Evolutionary conservation across 2,329 filamentous ascomycete genomes (phyloP).

Genomic region (Colletotrichum limetticola): DNA sequence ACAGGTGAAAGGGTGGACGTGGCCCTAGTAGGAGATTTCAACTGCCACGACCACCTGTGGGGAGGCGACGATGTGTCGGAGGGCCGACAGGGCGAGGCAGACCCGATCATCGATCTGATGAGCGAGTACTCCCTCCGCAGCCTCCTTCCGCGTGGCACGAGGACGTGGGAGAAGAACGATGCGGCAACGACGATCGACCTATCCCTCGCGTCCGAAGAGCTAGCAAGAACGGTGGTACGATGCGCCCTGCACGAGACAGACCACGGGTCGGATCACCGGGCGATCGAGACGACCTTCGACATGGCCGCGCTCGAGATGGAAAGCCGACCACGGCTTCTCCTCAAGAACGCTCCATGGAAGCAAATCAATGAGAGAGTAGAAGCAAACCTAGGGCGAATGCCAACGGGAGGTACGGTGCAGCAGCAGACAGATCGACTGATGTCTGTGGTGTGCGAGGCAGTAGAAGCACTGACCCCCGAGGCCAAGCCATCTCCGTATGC

Average conservation of each 20-base stretch:
- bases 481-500: slow-evolving; percentile 41
- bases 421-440: slow-evolving; percentile 18
- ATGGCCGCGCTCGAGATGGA: slow-evolving; percentile 12
- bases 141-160: too few relatives aligned
- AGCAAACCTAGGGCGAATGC: slow-evolving; percentile 35
- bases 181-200: slow-evolving; percentile 41
- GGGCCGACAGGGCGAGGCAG: too few relatives aligned
- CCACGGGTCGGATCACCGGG: slow-evolving; percentile 43
- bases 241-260: slow-evolving; percentile 37
- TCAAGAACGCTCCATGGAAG: slow-evolving; percentile 43
- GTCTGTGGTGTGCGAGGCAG: slow-evolving; percentile 4
- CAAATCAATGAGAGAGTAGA: slow-evolving; percentile 35
- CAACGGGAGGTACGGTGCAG: slow-evolving; percentile 35
- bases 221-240: slow-evolving; percentile 35
- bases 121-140: too few relatives aligned
- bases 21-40: too few relatives aligned
- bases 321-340: slow-evolving; percentile 31
- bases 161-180: too few relatives aligned
- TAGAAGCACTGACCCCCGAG: slow-evolving; percentile 36
- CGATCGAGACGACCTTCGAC: slow-evolving; percentile 45
- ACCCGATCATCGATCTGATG: too few relatives aligned
- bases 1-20: too few relatives aligned
- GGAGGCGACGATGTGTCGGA: too few relatives aligned
- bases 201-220: slow-evolving; percentile 38
- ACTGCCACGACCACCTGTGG: too few relatives aligned